Conservation (phyloP, 2,329 filamentous ascomycete genomes). For the Cadophora sp. region DNA sequence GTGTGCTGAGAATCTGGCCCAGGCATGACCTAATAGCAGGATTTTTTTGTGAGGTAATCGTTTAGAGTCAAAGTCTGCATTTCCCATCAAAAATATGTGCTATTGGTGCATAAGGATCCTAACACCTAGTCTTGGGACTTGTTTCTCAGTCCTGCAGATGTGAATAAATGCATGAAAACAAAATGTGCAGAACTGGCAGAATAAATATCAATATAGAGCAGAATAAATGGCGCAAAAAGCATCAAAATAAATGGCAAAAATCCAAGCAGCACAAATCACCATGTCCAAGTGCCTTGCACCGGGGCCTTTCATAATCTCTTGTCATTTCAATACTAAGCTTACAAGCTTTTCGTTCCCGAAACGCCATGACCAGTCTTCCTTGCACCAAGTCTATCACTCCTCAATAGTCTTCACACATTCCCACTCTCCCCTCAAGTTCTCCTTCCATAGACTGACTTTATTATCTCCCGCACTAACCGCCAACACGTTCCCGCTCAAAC, state of each 20-base stretch:
- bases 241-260: background rate
- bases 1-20: too few relatives aligned
- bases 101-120: too few relatives aligned
- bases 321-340: conserved; percentile 32
- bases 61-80: too few relatives aligned
- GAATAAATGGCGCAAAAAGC: background rate
- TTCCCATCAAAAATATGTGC: too few relatives aligned
- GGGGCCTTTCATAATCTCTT: conserved; percentile 17
- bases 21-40: too few relatives aligned
- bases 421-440: conserved; percentile 96
- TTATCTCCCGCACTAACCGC: conserved; percentile 95
- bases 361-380: conserved; percentile 31
- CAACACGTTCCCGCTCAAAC: conserved; percentile 92
- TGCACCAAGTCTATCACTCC: conserved; percentile 59
- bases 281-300: conserved; percentile 31
- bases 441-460: conserved; percentile 97
- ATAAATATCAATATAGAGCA: background rate
- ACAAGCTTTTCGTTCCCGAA: conserved; percentile 37
- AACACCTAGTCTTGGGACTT: too few relatives aligned
- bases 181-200: background rate
- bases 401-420: conserved; percentile 97
- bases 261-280: background rate
- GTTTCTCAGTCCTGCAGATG: too few relatives aligned
- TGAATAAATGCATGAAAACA: background rate
- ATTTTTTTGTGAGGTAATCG: too few relatives aligned